These are phyloP conservation scores for Skeletonema grethae DNA, from an alignment of 108 stramenopile species.

Conservation along the genomic window DNA sequence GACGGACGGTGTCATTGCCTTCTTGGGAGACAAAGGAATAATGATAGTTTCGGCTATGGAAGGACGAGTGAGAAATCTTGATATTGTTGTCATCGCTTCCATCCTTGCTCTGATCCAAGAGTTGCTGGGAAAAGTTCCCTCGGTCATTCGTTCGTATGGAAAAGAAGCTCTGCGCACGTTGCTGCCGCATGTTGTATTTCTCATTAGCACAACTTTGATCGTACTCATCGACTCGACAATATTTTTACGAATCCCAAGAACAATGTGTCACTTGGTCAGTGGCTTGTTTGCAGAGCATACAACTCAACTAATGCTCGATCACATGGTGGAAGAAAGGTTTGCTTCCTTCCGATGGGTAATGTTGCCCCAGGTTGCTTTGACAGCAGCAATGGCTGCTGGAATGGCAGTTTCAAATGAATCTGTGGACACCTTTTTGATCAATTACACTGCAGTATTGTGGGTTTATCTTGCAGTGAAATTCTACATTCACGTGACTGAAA, in stretches of 20 bases:
- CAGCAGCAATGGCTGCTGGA: constrained; percentile 26
- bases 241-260: constrained; percentile 59
- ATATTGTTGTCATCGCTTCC: constrained; percentile 54
- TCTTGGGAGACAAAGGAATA: not conserved
- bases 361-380: constrained; percentile 59
- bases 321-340: constrained; percentile 66
- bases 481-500: constrained; percentile 61
- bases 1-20: constrained; percentile 41
- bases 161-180: constrained; percentile 27
- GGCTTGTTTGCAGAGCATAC: constrained; percentile 80
- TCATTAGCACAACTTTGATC: constrained; percentile 44
- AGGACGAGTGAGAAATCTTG: constrained; percentile 53
- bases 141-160: constrained; percentile 50
- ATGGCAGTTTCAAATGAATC: constrained; percentile 10
- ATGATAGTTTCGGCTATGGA: constrained; percentile 8
- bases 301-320: constrained; percentile 86
- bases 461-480: constrained; percentile 68
- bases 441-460: constrained; percentile 58
- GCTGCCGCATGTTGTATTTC: constrained; percentile 53
- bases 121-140: constrained; percentile 47
- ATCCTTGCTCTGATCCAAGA: constrained; percentile 59
- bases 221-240: constrained; percentile 46
- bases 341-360: constrained; percentile 51
- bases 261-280: constrained; percentile 60
- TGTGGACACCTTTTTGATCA: constrained; percentile 31